Percentiles rank a stretch among this genome's conserved stretches.
These are phyloP conservation scores for Paraphoma sp. DNA, from an alignment of 2,329 filamentous ascomycete species.

Conservation along the genomic window DNA sequence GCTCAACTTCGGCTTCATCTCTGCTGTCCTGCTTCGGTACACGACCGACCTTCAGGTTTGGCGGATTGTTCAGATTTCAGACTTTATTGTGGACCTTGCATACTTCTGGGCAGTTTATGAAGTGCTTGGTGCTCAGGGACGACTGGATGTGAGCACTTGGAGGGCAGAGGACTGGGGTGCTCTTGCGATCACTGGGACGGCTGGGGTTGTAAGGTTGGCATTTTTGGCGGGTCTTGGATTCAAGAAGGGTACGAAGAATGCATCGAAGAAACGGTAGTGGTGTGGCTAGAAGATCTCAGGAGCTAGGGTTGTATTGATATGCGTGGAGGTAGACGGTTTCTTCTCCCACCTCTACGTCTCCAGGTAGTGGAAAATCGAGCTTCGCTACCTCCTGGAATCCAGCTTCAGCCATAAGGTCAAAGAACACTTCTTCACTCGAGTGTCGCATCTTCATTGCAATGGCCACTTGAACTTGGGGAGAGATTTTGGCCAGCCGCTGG, in stretches of 20 bases:
- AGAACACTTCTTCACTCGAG: constrained; percentile 70
- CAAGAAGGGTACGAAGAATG: constrained; percentile 6
- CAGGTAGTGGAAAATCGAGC: constrained; percentile 28
- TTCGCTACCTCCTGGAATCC: constrained; percentile 29
- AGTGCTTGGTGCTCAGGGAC: constrained; percentile 19
- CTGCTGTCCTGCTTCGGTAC: constrained; percentile 34
- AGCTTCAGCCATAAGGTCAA: constrained; percentile 57
- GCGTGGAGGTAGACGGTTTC: constrained; percentile 34
- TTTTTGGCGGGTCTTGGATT: constrained; percentile 29
- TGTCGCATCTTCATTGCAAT: constrained; percentile 73
- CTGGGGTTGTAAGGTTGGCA: constrained; percentile 23
- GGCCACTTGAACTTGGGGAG: constrained; percentile 59
- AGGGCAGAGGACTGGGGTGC: constrained; percentile 40
- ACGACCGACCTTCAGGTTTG: constrained; percentile 28
- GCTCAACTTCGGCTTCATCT: constrained; percentile 36
- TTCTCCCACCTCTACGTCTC: constrained; percentile 32
- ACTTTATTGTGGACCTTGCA: constrained; percentile 29
- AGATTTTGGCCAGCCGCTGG: constrained; percentile 53
- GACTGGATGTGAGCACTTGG: constrained; percentile 21
- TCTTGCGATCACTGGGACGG: constrained; percentile 36
- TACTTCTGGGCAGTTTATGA: constrained; percentile 26
- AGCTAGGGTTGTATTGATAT: constrained; percentile 13
- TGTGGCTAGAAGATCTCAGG: background rate
- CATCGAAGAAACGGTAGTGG: background rate
- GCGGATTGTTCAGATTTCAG: constrained; percentile 26